Evolutionary conservation across 192 early-diverging fungal species (phyloP), one percentile per base, ranked within the genome.

Genomic region (Coemansia sp.): DNA sequence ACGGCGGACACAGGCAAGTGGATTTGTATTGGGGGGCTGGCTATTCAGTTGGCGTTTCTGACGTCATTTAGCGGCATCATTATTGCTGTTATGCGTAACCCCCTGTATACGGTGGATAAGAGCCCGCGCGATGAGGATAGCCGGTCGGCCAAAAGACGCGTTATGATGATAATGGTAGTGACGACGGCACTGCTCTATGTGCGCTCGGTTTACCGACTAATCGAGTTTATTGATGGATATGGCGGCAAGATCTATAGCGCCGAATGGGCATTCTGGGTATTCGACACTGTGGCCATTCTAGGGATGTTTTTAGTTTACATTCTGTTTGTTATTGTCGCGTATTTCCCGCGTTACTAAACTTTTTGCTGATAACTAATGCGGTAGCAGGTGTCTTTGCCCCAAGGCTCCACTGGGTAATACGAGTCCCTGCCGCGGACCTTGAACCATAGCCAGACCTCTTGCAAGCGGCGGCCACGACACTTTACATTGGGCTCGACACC

Each of bases 401-500:
- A 59, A 6, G 79, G 68, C 4, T 68, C 57, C 4, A 75, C 70
- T 0, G 69, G 72, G 37, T 72, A 65, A 58, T 80, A 76, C 39
- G 30, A 45, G 49, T 71, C 63, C 26, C 65, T 53, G 11, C 79
- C 79, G 10, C 57, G 54, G 30, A 80, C 79, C 36, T 72, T 67
- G 63, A 80, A 80, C 69, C 72, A 77, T 35, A 80, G 41, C 28
- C 43, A 59, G 6, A 80, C 63, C 35, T 80, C 79, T 50, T 77
- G 68, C 33, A 80, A 42, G 6, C 58, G 41, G 0, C 69, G 12
- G n/a, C 69, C 65, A 6, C 51, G 38, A 51, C 79, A 80, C 44
- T 57, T 65, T 10, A 77, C 61, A n/a, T 70, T 76, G 15, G 79
- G 65, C 26, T 72, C 73, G n/a, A 80, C 59, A 15, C 73, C 68